These are phyloP conservation scores for Auricularia heimuer DNA, from an alignment of 768 basidiomycete species.

Conservation along the genomic window DNA sequence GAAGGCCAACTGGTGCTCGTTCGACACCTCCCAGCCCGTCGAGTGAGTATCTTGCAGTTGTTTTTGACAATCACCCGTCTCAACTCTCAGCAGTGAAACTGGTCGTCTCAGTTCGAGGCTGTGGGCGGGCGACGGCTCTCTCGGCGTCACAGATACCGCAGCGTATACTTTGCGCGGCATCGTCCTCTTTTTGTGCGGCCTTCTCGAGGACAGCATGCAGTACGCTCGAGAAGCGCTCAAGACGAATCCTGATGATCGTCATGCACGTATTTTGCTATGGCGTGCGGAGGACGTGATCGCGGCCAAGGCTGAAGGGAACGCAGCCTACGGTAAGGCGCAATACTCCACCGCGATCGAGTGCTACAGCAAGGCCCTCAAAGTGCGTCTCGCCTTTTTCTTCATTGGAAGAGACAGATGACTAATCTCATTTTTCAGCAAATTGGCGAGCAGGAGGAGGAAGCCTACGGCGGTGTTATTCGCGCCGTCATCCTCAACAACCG, in stretches of 20 bases:
- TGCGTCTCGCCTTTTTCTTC: not conserved
- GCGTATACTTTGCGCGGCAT: slow-evolving; percentile 49
- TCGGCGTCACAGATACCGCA: not conserved
- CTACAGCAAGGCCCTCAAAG: slow-evolving; percentile 54
- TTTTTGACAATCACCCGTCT: not conserved
- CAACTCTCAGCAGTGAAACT: not conserved
- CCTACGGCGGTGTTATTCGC: slow-evolving; percentile 69
- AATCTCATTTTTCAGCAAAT: slow-evolving; percentile 39
- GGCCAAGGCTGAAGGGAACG: slow-evolving; percentile 78
- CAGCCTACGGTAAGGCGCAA: slow-evolving; percentile 53
- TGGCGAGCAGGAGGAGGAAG: slow-evolving; percentile 59
- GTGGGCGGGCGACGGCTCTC: not conserved
- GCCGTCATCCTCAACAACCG: slow-evolving; percentile 76
- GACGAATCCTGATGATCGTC: slow-evolving; percentile 66
- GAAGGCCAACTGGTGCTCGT: not conserved
- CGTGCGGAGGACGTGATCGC: slow-evolving; percentile 76
- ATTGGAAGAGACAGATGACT: not conserved
- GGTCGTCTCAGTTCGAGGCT: not conserved
- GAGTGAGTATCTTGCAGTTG: not conserved
- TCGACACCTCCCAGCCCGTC: not conserved
- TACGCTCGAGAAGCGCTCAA: slow-evolving; percentile 64
- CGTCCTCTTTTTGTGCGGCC: slow-evolving; percentile 64
- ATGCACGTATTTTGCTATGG: slow-evolving; percentile 61
- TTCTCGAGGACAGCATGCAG: slow-evolving; percentile 58
- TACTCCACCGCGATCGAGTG: slow-evolving; percentile 52